phyloP scores from a whole-genome alignment of 2,329 filamentous ascomycete species.

The Neonectria neomacrospora region DNA sequence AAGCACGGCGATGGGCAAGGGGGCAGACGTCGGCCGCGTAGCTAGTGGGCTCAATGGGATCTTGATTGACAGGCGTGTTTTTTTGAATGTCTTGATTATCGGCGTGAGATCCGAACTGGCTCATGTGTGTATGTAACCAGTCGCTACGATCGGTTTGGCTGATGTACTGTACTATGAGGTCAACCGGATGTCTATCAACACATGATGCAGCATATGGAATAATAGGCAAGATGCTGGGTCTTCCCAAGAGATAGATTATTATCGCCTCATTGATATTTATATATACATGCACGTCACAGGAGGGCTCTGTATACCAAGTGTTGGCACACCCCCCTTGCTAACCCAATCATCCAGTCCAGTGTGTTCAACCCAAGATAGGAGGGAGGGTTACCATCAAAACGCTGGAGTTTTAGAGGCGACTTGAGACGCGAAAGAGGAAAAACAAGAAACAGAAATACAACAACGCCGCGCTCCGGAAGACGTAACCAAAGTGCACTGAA shows the following conservation, averaged over 20 bases:
- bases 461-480: conserved; percentile 37
- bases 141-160: neutral
- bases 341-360: neutral
- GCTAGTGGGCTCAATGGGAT: conserved; percentile 41
- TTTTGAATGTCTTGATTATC: neutral
- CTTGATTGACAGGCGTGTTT: conserved; percentile 31
- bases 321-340: neutral
- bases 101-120: neutral
- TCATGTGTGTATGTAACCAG: neutral
- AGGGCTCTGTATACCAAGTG: conserved; percentile 20
- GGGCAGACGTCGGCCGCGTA: conserved; percentile 39
- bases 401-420: neutral
- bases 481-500: conserved; percentile 25
- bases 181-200: neutral
- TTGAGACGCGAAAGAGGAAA: conserved; percentile 18
- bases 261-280: conserved; percentile 24
- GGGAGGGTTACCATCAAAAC: neutral
- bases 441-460: conserved; percentile 28
- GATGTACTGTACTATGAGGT: neutral
- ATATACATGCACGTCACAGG: conserved; percentile 22
- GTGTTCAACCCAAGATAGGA: neutral
- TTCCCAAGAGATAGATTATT: conserved; percentile 20
- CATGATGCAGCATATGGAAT: conserved; percentile 8
- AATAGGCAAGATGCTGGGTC: neutral
- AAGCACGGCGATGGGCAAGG: conserved; percentile 45